Base-by-base conservation (phyloP, 2,329 filamentous ascomycete genomes). In the Ophiostoma quercus region DNA sequence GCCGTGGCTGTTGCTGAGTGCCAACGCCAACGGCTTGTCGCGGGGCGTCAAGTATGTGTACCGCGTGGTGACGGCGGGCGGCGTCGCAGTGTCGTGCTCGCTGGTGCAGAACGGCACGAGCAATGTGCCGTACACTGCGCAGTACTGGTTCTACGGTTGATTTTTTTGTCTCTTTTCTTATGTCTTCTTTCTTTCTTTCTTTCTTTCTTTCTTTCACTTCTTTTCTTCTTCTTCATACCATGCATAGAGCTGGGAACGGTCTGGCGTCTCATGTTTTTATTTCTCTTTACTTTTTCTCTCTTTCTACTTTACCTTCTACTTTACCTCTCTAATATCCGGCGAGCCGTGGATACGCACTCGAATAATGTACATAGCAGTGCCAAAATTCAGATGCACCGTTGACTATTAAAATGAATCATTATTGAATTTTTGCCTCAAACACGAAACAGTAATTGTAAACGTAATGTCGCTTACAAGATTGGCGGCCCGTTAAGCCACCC, bases 71-170 rank as follows among this genome's bases (percentile, higher is more conserved):
- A 87, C 85, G 0, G 81, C 84, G 16, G 85, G 85, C 2, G 85
- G 85, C 29, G 77, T 72, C 72, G 75, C 81, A 0, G 76, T 82
- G 74, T 74, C 79, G 4, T 88, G 85, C 76, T 72, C 72, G 63
- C 71, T 69, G 0, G 77, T 77, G 1, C 78, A 78, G n/a, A 75
- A 74, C 8, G 80, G 82, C 70, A 71, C 75, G 22, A 80, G 84
- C 74, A 87, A 84, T 76, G 82, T 86, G 34, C 81, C 82, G 2
- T 88, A 88, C 76, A 75, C 84, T 0, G 80, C 85, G n/a, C 81
- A 80, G 73, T 88, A 88, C 78, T 88, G 85, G 85, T 82, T 87
- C 75, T 88, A 81, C 74, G 81, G 77, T 25, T 80, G 63, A 22
- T 67, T 19, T 16, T 57, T 19, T 60, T 43, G 29, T 34, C 51